phyloP scores from a whole-genome alignment of 202 grass and related monocot genomes.

The Bolboschoenoplectus hybrid region DNA sequence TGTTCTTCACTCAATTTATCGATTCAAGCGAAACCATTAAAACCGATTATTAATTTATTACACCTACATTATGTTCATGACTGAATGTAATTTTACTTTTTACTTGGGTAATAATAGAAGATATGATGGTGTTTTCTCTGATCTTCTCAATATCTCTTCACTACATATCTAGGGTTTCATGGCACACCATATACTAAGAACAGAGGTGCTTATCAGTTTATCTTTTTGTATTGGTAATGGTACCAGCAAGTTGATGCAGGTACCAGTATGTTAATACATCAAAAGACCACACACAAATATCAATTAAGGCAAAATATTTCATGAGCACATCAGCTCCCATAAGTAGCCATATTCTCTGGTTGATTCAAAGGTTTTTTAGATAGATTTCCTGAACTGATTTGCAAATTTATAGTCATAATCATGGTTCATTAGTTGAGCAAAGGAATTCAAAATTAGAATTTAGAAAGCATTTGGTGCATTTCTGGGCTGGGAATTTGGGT shows the following conservation, averaged over 20 bases:
- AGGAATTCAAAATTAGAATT: not conserved
- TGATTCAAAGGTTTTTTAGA: not conserved
- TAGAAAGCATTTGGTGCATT: not conserved
- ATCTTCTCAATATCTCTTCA: not conserved
- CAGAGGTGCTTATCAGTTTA: not conserved
- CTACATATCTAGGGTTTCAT: not conserved
- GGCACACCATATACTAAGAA: not conserved
- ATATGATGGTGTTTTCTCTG: not conserved
- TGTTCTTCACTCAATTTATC: constrained; percentile 45
- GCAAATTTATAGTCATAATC: not conserved
- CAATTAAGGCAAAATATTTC: not conserved
- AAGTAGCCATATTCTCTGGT: not conserved
- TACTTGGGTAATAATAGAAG: not conserved
- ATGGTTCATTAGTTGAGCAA: not conserved
- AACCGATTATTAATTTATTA: not conserved
- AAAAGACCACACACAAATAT: constrained; percentile 1
- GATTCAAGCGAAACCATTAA: constrained; percentile 32
- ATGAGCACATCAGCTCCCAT: not conserved
- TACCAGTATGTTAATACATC: not conserved
- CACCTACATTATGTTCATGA: not conserved
- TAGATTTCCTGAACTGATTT: not conserved
- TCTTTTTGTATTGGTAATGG: not conserved
- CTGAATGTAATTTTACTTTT: not conserved
- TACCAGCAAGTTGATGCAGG: constrained; percentile 3
- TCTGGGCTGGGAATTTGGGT: not conserved